phyloP scores from a whole-genome alignment of 345 rosid species.

The Raphanus raphanistrum region DNA sequence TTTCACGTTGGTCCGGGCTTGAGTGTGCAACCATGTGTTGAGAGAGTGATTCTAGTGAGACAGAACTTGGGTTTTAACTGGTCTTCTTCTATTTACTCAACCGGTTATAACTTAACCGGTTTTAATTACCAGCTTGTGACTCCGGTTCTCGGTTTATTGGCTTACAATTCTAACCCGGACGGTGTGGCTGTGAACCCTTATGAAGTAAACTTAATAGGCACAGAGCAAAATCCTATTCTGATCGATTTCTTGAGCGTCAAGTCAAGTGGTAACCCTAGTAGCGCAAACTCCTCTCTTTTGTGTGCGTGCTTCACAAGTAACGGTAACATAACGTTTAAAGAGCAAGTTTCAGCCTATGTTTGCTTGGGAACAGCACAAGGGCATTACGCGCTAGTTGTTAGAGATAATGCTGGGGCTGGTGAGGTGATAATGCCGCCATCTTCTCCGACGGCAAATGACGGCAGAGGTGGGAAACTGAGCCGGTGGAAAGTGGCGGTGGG shows the following conservation, averaged over 20 bases:
- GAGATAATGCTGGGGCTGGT: neutral
- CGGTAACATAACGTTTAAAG: constrained; percentile 33
- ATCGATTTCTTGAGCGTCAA: constrained; percentile 29
- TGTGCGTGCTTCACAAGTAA: constrained; percentile 43
- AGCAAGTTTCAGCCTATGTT: constrained; percentile 36
- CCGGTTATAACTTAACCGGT: constrained; percentile 35
- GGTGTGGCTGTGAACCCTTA: constrained; percentile 41
- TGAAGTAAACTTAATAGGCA: constrained; percentile 28
- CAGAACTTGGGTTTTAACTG: constrained; percentile 39
- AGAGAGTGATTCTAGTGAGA: constrained; percentile 40
- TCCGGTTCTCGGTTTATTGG: constrained; percentile 42
- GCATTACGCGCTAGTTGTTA: constrained; percentile 37
- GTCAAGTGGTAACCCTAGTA: neutral
- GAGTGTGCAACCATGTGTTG: constrained; percentile 36
- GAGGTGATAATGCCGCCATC: constrained; percentile 11
- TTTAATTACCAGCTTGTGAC: constrained; percentile 32
- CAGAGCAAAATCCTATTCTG: constrained; percentile 33
- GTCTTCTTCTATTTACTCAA: constrained; percentile 41
- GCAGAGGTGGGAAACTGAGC: constrained; percentile 30
- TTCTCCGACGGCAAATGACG: constrained; percentile 12
- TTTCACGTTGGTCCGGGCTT: constrained; percentile 38
- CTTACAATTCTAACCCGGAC: constrained; percentile 42
- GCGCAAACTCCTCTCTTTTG: constrained; percentile 30
- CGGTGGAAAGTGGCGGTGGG: constrained; percentile 44
- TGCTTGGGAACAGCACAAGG: constrained; percentile 39